Conservation (phyloP, 2,329 filamentous ascomycete species). For the Piedraia hortae region DNA sequence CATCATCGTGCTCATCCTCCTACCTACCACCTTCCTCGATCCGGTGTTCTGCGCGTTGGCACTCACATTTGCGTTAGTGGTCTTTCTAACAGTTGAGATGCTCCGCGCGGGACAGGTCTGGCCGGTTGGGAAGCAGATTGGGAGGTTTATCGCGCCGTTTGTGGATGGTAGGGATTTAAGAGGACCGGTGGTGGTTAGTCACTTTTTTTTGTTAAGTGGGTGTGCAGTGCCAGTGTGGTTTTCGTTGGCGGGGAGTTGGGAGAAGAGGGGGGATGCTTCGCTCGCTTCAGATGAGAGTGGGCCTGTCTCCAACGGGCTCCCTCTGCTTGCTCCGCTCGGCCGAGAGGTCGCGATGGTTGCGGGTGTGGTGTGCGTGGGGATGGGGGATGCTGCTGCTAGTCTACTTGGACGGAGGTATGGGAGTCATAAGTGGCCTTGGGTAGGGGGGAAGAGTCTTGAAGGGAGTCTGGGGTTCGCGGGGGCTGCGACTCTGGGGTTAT, state of each 20-base stretch:
- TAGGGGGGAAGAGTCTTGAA: conserved; percentile 83
- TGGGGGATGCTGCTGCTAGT: conserved; percentile 82
- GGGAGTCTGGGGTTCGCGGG: conserved; percentile 54
- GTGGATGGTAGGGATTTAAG: conserved; percentile 82
- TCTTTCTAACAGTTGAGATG: conserved; percentile 73
- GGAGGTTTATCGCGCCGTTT: conserved; percentile 69
- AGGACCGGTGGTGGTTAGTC: conserved; percentile 80
- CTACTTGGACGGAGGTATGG: conserved; percentile 72
- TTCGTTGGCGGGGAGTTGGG: conserved; percentile 59
- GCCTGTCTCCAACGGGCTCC: no score
- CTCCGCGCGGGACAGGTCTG: conserved; percentile 77
- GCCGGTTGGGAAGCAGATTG: conserved; percentile 63
- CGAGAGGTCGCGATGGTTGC: conserved; percentile 74
- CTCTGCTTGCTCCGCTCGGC: no score
- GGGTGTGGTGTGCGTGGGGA: conserved; percentile 77
- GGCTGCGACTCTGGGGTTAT: conserved; percentile 51
- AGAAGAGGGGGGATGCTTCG: conserved; percentile 23
- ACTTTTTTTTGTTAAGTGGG: conserved; percentile 84
- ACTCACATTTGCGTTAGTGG: conserved; percentile 47
- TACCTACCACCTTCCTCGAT: conserved; percentile 67
- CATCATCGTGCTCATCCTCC: conserved; percentile 90
- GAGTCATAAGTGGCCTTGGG: conserved; percentile 80
- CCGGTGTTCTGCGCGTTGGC: conserved; percentile 60
- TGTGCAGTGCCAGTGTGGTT: conserved; percentile 91
- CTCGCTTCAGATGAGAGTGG: no score